phyloP scores from a whole-genome alignment of 305 asterid species.

The Fraxinus nigra region DNA sequence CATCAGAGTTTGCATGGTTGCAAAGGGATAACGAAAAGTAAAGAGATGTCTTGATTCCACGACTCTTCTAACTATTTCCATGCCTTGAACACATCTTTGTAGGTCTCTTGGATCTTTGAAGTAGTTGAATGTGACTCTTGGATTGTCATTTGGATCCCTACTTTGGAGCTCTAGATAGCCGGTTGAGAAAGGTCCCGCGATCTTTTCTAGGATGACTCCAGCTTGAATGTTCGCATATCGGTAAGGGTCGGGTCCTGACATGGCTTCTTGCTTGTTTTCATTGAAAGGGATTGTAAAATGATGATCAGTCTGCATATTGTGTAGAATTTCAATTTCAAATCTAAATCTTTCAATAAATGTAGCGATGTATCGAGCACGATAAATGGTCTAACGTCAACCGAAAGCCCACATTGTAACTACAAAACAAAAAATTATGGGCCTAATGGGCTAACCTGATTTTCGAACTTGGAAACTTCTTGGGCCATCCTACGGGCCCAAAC shows the following conservation, averaged over 20 bases:
- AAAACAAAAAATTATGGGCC: not conserved
- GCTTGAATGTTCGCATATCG: constrained; percentile 16
- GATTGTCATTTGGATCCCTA: constrained; percentile 56
- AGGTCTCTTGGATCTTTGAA: constrained; percentile 66
- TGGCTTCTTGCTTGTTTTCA: constrained; percentile 9
- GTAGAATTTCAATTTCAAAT: not conserved
- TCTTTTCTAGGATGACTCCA: constrained; percentile 57
- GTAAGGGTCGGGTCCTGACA: constrained; percentile 5
- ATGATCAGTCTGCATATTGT: constrained; percentile 20
- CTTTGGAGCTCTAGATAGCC: constrained; percentile 60
- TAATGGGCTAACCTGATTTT: constrained; percentile 41
- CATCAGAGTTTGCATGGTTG: constrained; percentile 38
- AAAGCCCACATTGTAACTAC: not conserved
- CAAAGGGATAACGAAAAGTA: constrained; percentile 38
- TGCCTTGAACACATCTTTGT: constrained; percentile 61
- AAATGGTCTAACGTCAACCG: not conserved
- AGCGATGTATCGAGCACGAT: not conserved
- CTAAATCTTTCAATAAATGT: not conserved
- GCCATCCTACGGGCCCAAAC: constrained; percentile 31
- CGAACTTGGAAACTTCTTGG: constrained; percentile 23
- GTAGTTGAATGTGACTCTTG: constrained; percentile 73
- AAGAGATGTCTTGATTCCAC: constrained; percentile 46
- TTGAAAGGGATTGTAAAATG: not conserved
- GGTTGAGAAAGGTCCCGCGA: constrained; percentile 59
- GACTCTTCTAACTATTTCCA: constrained; percentile 43